phyloP scores from a whole-genome alignment of 2,329 filamentous ascomycete genomes.

The Aphanocladium album region DNA sequence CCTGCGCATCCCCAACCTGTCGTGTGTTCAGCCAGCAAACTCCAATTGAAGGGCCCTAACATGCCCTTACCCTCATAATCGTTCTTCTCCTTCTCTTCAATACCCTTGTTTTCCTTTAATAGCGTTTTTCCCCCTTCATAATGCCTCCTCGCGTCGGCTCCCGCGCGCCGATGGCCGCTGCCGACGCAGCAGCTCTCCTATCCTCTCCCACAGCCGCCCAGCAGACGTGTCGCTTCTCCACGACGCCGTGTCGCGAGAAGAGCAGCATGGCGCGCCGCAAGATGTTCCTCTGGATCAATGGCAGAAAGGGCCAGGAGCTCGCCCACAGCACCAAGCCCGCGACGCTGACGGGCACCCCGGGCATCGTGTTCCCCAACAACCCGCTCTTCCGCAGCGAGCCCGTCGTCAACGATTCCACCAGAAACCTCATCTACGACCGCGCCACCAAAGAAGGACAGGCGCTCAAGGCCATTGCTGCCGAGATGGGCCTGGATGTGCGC shows the following conservation, averaged over 20 bases:
- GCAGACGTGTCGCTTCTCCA: slow-evolving; percentile 32
- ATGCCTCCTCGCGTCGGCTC: slow-evolving; percentile 23
- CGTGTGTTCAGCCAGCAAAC: background rate
- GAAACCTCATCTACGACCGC: slow-evolving; percentile 67
- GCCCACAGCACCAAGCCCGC: slow-evolving; percentile 24
- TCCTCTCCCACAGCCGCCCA: slow-evolving; percentile 18
- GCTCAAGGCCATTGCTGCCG: slow-evolving; percentile 70
- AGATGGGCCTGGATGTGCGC: slow-evolving; percentile 74
- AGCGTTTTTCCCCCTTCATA: slow-evolving; percentile 3
- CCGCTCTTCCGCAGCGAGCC: slow-evolving; percentile 62
- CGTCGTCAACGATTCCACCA: slow-evolving; percentile 68
- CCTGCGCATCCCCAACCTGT: slow-evolving; percentile 14
- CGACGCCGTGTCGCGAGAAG: slow-evolving; percentile 34
- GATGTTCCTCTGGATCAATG: slow-evolving; percentile 37
- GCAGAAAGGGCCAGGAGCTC: slow-evolving; percentile 20
- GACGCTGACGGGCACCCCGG: slow-evolving; percentile 33
- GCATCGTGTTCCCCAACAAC: slow-evolving; percentile 71
- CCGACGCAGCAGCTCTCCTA: slow-evolving; percentile 27
- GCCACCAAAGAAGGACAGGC: slow-evolving; percentile 62
- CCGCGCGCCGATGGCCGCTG: slow-evolving; percentile 24
- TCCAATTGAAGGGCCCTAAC: slow-evolving; percentile 21
- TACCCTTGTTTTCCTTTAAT: background rate
- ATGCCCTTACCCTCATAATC: slow-evolving; percentile 13
- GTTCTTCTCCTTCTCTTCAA: slow-evolving; percentile 1
- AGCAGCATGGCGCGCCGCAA: slow-evolving; percentile 31